These are phyloP conservation scores for Mortierella claussenii DNA, from an alignment of 192 early-diverging fungal genomes.

Conservation along the genomic window DNA sequence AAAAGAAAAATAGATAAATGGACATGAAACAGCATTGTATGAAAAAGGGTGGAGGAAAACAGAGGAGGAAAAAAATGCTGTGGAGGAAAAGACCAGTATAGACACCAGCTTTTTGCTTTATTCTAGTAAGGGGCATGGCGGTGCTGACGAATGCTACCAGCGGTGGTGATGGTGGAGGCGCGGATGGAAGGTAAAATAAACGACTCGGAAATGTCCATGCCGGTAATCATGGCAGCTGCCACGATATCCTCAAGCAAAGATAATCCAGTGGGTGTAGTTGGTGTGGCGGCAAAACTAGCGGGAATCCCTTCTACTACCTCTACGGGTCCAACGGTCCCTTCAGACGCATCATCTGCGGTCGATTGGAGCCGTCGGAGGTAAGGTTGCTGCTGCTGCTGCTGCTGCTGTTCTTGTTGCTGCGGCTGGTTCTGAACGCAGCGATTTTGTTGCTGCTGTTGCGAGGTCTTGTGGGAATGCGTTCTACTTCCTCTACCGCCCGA, in stretches of 20 bases:
- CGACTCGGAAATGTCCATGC: constrained; percentile 1
- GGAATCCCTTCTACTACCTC: background rate
- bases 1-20: background rate
- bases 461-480: constrained; percentile 12
- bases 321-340: constrained; percentile 1
- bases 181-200: background rate
- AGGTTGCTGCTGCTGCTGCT: constrained; percentile 8
- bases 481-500: constrained; percentile 16
- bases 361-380: constrained; percentile 29
- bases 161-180: constrained; percentile 7
- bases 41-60: constrained; percentile 1
- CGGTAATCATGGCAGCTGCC: constrained; percentile 33
- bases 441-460: constrained; percentile 23
- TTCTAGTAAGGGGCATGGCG: constrained; percentile 22
- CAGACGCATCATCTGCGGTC: background rate
- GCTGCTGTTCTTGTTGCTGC: constrained; percentile 3
- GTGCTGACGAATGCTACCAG: constrained; percentile 9
- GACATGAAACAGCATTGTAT: background rate
- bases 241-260: constrained; percentile 20
- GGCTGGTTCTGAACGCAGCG: constrained; percentile 10
- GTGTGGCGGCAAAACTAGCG: background rate
- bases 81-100: background rate
- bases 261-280: constrained; percentile 1
- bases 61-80: background rate
- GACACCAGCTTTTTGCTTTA: too few relatives aligned